Percentiles rank a stretch among this genome's conserved stretches.
Evolutionary conservation across 2,329 filamentous ascomycete genomes (phyloP).

Genomic region (Tolypocladium album): DNA sequence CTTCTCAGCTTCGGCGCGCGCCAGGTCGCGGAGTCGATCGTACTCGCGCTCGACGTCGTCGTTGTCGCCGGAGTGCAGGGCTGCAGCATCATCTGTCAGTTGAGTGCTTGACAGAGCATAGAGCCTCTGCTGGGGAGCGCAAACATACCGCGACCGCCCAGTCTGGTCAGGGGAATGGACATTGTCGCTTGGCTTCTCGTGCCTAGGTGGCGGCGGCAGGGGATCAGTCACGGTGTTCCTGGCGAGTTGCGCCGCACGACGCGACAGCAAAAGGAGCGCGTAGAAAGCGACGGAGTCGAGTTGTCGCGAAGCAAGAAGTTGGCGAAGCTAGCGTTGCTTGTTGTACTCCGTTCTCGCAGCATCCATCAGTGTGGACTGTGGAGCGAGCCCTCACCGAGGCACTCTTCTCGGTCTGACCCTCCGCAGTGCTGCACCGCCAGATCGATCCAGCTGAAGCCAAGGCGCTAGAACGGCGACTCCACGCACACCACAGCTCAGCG

Average conservation of each 20-base stretch:
- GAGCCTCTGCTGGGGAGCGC: not conserved
- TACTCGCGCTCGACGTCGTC: conserved; percentile 73
- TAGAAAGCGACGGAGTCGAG: not conserved
- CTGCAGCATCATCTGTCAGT: conserved; percentile 28
- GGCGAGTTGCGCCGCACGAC: not conserved
- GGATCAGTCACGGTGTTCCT: not conserved
- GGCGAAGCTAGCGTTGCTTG: not conserved
- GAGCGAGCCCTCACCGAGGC: not conserved
- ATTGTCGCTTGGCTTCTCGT: conserved; percentile 7
- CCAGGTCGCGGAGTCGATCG: conserved; percentile 77
- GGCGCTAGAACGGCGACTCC: not conserved
- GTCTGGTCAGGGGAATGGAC: conserved; percentile 26
- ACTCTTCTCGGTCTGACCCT: not conserved
- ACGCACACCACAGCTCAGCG: not conserved
- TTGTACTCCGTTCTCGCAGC: not conserved
- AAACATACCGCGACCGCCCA: conserved; percentile 29
- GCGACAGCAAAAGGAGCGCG: not conserved
- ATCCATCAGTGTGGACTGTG: not conserved
- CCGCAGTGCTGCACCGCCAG: not conserved
- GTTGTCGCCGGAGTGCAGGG: conserved; percentile 63
- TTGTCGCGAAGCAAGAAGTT: not conserved
- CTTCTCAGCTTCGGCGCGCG: conserved; percentile 69
- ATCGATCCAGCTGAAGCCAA: not conserved
- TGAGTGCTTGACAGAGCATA: not conserved
- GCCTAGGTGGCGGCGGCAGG: not conserved